Conservation (phyloP, 2,329 filamentous ascomycete species). For the Arachnopeziza araneosa region DNA sequence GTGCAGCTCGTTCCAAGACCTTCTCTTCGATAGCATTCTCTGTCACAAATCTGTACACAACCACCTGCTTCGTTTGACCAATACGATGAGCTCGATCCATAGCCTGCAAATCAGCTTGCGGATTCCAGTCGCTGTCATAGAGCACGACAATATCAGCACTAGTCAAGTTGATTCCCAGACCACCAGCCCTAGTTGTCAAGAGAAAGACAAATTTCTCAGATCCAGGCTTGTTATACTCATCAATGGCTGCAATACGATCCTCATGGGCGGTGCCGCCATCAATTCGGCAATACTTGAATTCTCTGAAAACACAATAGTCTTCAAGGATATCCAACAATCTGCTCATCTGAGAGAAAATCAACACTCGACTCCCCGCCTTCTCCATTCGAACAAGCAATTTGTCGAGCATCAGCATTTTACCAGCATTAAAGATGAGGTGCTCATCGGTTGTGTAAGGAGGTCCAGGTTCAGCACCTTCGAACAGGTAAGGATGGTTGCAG, state of each 20-base stretch:
- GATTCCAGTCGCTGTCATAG: constrained; percentile 98
- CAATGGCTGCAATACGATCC: constrained; percentile 94
- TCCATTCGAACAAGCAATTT: constrained; percentile 81
- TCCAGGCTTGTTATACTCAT: constrained; percentile 93
- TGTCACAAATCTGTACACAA: constrained; percentile 94
- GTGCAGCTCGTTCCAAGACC: constrained; percentile 90
- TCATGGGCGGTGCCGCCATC: constrained; percentile 96
- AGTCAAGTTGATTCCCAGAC: constrained; percentile 93
- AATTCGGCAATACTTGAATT: constrained; percentile 94
- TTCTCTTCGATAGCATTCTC: constrained; percentile 99
- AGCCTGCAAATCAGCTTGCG: constrained; percentile 94
- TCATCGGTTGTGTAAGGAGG: constrained; percentile 98
- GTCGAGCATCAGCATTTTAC: constrained; percentile 96
- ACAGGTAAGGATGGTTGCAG: constrained; percentile 97
- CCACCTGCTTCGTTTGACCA: constrained; percentile 95
- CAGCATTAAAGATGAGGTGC: constrained; percentile 86
- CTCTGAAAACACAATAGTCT: constrained; percentile 94
- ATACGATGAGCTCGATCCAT: constrained; percentile 99
- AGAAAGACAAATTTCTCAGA: constrained; percentile 98
- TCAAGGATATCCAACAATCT: constrained; percentile 94
- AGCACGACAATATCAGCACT: constrained; percentile 92
- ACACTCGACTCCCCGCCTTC: constrained; percentile 83
- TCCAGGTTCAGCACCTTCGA: constrained; percentile 93
- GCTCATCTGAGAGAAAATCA: constrained; percentile 99
- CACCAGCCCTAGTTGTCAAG: constrained; percentile 90